Conservation (phyloP, 371 early-diverging fungal species). For the Syncephalastrum monosporum region DNA sequence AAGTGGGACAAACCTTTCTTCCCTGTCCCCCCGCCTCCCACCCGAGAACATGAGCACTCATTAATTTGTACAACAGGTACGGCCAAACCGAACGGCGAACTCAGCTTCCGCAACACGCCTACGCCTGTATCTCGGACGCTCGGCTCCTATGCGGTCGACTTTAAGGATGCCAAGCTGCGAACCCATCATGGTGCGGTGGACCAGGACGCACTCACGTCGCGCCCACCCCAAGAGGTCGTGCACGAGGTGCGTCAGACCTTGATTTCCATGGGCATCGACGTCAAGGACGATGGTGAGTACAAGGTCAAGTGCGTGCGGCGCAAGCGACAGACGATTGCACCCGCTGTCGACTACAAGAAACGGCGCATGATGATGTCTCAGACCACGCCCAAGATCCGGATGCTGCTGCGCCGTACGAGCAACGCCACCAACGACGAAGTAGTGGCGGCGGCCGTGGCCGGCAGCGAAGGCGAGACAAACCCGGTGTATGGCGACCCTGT, state of each 20-base stretch:
- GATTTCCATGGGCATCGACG: constrained; percentile 67
- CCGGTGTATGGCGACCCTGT: constrained; percentile 88
- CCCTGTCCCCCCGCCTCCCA: no score
- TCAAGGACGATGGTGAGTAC: constrained; percentile 70
- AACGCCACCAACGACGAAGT: constrained; percentile 5
- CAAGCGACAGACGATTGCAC: background rate
- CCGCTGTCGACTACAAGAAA: constrained; percentile 6
- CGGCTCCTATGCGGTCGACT: constrained; percentile 12
- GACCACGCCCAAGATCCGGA: constrained; percentile 17
- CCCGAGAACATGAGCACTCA: no score
- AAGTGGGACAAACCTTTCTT: constrained; percentile 13
- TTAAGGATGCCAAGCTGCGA: constrained; percentile 60
- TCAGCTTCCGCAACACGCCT: no score
- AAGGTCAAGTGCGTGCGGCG: constrained; percentile 69
- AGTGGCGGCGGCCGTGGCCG: background rate
- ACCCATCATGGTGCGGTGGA: constrained; percentile 82
- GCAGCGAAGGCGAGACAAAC: constrained; percentile 3
- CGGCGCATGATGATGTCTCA: constrained; percentile 12
- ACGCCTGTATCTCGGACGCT: background rate
- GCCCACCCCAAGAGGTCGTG: constrained; percentile 71
- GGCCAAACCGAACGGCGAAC: no score
- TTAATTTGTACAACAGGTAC: no score
- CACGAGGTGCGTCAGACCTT: constrained; percentile 66
- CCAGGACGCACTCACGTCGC: constrained; percentile 70
- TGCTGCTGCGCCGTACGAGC: constrained; percentile 35